Evolutionary conservation across 306 rosid genomes (phyloP).

Genomic region (Vigna hirtella): DNA sequence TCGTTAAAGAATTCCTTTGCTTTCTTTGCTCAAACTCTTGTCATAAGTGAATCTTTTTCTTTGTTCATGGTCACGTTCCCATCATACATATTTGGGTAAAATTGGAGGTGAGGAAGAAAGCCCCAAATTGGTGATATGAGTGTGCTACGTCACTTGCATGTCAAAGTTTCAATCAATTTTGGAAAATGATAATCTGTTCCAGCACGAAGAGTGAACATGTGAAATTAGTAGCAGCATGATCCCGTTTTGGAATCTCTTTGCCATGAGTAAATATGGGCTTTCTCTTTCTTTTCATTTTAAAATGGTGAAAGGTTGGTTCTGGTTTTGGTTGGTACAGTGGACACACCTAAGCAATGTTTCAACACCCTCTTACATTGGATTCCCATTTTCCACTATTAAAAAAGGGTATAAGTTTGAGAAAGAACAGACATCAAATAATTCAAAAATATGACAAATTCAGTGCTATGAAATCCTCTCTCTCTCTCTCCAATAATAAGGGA

Average conservation of each 20-base stretch:
- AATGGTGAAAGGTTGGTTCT: conserved; percentile 49
- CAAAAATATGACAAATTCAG: conserved; percentile 18
- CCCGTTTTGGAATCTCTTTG: conserved; percentile 48
- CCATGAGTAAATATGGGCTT: conserved; percentile 34
- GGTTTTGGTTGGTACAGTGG: conserved; percentile 50
- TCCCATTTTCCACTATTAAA: conserved; percentile 31
- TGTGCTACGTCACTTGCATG: conserved; percentile 3
- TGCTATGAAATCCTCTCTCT: conserved; percentile 29
- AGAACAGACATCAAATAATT: conserved; percentile 41
- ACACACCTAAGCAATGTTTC: conserved; percentile 50
- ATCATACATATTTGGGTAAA: too few relatives aligned
- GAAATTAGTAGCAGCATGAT: conserved; percentile 53
- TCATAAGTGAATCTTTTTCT: too few relatives aligned
- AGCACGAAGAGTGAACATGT: conserved; percentile 60
- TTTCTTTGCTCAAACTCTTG: too few relatives aligned
- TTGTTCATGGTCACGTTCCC: too few relatives aligned
- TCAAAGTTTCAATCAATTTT: background rate
- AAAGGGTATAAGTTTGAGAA: conserved; percentile 10
- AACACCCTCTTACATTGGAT: conserved; percentile 44
- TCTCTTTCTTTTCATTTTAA: conserved; percentile 31
- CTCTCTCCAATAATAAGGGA: conserved; percentile 46
- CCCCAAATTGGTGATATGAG: too few relatives aligned
- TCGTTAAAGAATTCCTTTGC: too few relatives aligned
- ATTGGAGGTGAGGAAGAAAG: too few relatives aligned
- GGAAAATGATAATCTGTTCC: conserved; percentile 15